Base-by-base conservation (phyloP, 768 basidiomycete species). In the Strobilomyces confusus region DNA sequence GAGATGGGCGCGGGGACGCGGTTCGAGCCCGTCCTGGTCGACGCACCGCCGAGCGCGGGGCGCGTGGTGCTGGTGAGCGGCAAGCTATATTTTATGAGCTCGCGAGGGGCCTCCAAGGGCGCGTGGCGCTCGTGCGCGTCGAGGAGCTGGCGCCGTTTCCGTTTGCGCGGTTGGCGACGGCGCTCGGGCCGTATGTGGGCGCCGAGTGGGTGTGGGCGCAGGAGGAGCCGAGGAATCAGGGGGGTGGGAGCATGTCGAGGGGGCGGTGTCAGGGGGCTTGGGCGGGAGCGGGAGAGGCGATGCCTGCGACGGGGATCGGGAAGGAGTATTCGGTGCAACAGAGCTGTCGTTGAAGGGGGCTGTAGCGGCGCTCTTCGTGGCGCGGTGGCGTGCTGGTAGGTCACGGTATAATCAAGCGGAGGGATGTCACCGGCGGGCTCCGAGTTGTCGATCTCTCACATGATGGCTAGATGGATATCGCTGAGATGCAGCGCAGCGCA, bases 111-210 rank as follows among this genome's bases (percentile, higher is more conserved):
- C 65, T 85, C 8, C 71, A 76, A 15, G 73, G 76, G 42, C 62
- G 69, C 0, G 79, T 92, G 2, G 86, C 87, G 0, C 73, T 95
- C 50, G 70, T 92, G 29, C 81, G 89, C n/a, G 62, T 92, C 40
- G 91, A 95, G 64, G 93, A 95, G 65, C 75, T 95, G 3, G 81
- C 84, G 8, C 94, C 93, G 0, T 95, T 97, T 81, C 93, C 94
- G 0, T 92, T 90, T 67, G 52, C 65, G 0, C 72, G 73, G 22
- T 70, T 94, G 0, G 63, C 67, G 4, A 61, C 72, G 4, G 73
- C 73, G 1, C 68, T 95, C 30, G 44, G 58, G 37, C 58, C 67
- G 3, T 90, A 89, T 61, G 42, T 62, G 0, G 54, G 63, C 17
- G 77, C 44, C 1, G 69, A 59, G 25, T 70, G 58, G 60, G 43